Base-by-base conservation (phyloP, 208 protist genomes). In the Leishmania mexicana region DNA sequence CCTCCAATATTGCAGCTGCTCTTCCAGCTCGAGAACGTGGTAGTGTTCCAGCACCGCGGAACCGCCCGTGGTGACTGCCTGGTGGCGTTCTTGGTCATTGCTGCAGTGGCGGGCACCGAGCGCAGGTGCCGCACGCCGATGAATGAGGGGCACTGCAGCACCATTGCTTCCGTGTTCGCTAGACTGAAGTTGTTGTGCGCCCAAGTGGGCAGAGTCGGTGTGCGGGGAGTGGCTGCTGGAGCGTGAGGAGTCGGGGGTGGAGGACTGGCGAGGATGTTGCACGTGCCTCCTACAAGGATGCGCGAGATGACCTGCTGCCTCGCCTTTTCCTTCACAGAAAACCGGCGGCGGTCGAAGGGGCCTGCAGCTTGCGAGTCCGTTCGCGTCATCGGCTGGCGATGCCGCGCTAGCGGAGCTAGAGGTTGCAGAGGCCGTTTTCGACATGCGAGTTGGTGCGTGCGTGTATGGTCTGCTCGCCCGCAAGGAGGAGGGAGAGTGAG, bases 1-100 rank as follows among this genome's bases (percentile, higher is more conserved):
- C 74, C 83, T 78, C 83, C 83, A 86, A 60, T 82, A 82, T 38
- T 76, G 78, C 65, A 86, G 78, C 78, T 82, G 78, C 35, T 86
- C 83, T 60, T 86, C 83, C 21, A 86, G 53, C 57, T 86, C 83
- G 15, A 79, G 40, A 24, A 86, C 42, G 75, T 83, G 83, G 58
- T 86, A 83, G 73, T 81, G 83, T 67, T 81, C 83, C 42, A 80
- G 53, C 2, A 68, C 40, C 0, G 62, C 78, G 1, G 74, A 57
- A 51, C 35, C 38, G 72, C 72, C 28, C 21, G 49, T 74, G 28
- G 40, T 1, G 31, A 31, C 45, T 28, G 40, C 10, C 15, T 45
- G 40, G 70, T 74, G 45, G 40, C 2, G 45, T 35, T 45, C 40
- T 35, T 74, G 10, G 8, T 53, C 70, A 53, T 51, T 45, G 24